Evolutionary conservation across 768 basidiomycete species (phyloP), one percentile per base, ranked within the genome.

Genomic region (Boletus tylopilopsis): DNA sequence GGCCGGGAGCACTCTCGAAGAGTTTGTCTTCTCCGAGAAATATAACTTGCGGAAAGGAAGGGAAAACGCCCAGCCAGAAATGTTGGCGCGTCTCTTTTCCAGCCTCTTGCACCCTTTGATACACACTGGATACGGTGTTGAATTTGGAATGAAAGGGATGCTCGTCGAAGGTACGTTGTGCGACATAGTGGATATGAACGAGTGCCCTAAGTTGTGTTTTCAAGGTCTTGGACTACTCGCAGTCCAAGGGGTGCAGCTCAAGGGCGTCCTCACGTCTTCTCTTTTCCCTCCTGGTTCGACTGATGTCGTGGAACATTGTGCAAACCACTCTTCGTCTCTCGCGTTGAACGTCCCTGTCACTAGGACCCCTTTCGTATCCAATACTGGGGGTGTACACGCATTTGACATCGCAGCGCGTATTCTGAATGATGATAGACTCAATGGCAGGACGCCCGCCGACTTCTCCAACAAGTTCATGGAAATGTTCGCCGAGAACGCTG

Each of bases 41-140:
- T 64, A 62, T 44, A 69, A 64, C 33, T 58, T 53, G 15, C 53
- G 34, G 34, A 8, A 56, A 15, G 61, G 55, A 25, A 50, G 45
- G 22, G 46, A 59, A 22, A n/a, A n/a, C 0, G 4, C 49, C n/a
- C n/a, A n/a, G n/a, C n/a, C n/a, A n/a, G n/a, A n/a, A n/a, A n/a
- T n/a, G n/a, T n/a, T n/a, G n/a, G n/a, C n/a, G n/a, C n/a, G n/a
- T n/a, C n/a, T n/a, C n/a, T n/a, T n/a, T n/a, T n/a, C n/a, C n/a
- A n/a, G n/a, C n/a, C n/a, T n/a, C n/a, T n/a, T 87, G 2, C 87
- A 88, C 55, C 75, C 85, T 0, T 39, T 85, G 47, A 86, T 87
- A 38, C 81, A 86, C 56, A 54, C 68, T 9, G 84, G 82, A 3
- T 76, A 80, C 55, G 85, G 84, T 0, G 51, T 72, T 3, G 87